phyloP scores from a whole-genome alignment of 169 alveolate species.

The Babesia ovata region DNA sequence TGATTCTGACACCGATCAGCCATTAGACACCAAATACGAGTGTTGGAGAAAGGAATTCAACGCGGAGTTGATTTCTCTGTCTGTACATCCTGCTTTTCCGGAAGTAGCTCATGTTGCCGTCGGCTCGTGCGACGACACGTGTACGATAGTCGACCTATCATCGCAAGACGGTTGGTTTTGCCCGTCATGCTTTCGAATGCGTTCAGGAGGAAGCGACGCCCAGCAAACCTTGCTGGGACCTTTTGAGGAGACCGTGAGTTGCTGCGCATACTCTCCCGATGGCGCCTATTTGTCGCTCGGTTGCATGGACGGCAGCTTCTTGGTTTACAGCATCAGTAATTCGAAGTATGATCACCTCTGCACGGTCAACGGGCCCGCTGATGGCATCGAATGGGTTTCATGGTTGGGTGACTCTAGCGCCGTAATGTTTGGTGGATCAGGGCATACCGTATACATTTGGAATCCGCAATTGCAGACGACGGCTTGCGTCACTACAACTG shows the following conservation, averaged over 20 bases:
- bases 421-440: conserved; percentile 53
- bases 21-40: conserved; percentile 20
- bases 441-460: conserved; percentile 29
- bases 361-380: conserved; percentile 24
- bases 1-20: conserved; percentile 3
- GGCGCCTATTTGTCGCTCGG: conserved; percentile 54
- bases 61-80: conserved; percentile 37
- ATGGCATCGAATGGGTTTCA: conserved; percentile 52
- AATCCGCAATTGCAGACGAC: conserved; percentile 3
- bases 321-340: background rate
- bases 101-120: conserved; percentile 61
- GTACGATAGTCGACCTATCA: conserved; percentile 41
- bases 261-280: conserved; percentile 50
- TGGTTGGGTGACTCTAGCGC: conserved; percentile 25
- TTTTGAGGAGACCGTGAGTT: conserved; percentile 56
- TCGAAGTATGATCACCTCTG: conserved; percentile 1
- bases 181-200: background rate
- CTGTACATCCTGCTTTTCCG: conserved; percentile 64
- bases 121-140: conserved; percentile 61
- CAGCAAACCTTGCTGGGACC: conserved; percentile 40
- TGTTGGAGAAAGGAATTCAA: conserved; percentile 54
- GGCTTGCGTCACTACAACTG: conserved; percentile 28
- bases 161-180: conserved; percentile 9
- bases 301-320: conserved; percentile 34
- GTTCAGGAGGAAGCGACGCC: conserved; percentile 16